Percentiles rank a stretch among this genome's conserved stretches.
Evolutionary conservation across 805 yeast genomes (phyloP).

Genomic region (Brettanomyces nanus): DNA sequence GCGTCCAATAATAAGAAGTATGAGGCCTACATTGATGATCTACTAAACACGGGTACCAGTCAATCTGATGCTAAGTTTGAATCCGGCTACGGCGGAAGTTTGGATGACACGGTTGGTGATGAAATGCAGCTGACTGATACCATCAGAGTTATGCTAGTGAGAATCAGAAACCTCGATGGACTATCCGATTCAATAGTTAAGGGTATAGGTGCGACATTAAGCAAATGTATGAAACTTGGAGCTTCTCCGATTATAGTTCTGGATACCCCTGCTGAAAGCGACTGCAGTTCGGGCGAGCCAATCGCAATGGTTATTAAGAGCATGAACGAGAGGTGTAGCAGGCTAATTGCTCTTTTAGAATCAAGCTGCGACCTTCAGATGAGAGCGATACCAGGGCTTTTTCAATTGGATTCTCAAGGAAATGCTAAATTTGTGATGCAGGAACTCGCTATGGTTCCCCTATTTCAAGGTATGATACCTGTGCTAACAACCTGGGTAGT

Average conservation of each 20-base stretch:
- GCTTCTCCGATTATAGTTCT: constrained; percentile 64
- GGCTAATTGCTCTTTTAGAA: constrained; percentile 15
- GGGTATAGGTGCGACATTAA: constrained; percentile 50
- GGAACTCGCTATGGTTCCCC: constrained; percentile 32
- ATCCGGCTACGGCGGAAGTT: not conserved
- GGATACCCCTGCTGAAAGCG: constrained; percentile 25
- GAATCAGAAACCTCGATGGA: constrained; percentile 33
- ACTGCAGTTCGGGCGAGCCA: constrained; percentile 1
- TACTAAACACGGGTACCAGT: constrained; percentile 13
- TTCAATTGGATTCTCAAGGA: constrained; percentile 22
- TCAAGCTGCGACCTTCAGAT: constrained; percentile 14
- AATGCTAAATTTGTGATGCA: constrained; percentile 24
- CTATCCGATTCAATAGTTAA: constrained; percentile 27
- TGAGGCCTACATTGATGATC: constrained; percentile 24
- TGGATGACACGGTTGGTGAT: constrained; percentile 5
- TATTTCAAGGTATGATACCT: constrained; percentile 43
- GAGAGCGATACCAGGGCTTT: constrained; percentile 29
- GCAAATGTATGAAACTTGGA: constrained; percentile 53
- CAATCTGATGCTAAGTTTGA: constrained; percentile 10
- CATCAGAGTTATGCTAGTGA: constrained; percentile 48
- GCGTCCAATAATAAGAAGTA: constrained; percentile 17
- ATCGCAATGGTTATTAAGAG: constrained; percentile 10
- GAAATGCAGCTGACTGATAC: constrained; percentile 29
- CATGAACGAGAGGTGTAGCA: constrained; percentile 16
- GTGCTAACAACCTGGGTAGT: constrained; percentile 52